Evolutionary conservation across 371 early-diverging fungal species (phyloP), one percentile per base, ranked within the genome.

Genomic region (Dichotomocladium elegans): DNA sequence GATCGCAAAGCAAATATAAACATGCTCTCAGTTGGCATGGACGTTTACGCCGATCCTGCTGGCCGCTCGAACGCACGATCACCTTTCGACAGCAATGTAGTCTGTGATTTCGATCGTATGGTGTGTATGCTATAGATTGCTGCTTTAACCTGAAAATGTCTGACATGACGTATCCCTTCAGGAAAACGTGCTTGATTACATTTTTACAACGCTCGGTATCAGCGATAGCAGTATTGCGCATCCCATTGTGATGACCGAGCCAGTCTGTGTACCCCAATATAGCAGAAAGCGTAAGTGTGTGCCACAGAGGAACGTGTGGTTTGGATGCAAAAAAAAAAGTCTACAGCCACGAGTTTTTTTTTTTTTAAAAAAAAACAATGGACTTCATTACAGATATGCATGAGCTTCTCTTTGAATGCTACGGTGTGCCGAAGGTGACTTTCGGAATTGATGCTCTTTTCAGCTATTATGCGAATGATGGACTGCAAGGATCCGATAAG

Each of bases 361-460:
- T n/a, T 8, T 30, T 4, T 14, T 42, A 19, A 33, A 6, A 26
- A 11, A 3, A 10, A 8, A 3, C 3, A 17, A 3, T 22, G 3
- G n/a, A 26, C 50, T 19, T 14, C 11, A 27, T 29, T 25, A 29
- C 53, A 87, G 87, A 85, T 31, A 87, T 88, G 80, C 81, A 86
- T 0, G 96, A 95, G 60, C 67, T 95, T 0, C 63, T 95, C 28
- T 95, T 95, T 63, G 96, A 95, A 68, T 72, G 83, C 28, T 95
- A 93, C 61, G 65, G 65, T 28, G 83, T 85, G 1, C 91, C 93
- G 1, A 81, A 83, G 3, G 82, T 93, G 6, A 69, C 81, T 0
- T 95, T 90, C 58, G 94, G 94, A 9, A 81, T 93, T n/a, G 95
- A 94, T 50, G 69, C 93, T 4, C 65, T 89, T 24, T 94, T 92